Evolutionary conservation across 2,329 filamentous ascomycete genomes (phyloP), one percentile per base, ranked within the genome.

Genomic region (Podosphaera aphanis): DNA sequence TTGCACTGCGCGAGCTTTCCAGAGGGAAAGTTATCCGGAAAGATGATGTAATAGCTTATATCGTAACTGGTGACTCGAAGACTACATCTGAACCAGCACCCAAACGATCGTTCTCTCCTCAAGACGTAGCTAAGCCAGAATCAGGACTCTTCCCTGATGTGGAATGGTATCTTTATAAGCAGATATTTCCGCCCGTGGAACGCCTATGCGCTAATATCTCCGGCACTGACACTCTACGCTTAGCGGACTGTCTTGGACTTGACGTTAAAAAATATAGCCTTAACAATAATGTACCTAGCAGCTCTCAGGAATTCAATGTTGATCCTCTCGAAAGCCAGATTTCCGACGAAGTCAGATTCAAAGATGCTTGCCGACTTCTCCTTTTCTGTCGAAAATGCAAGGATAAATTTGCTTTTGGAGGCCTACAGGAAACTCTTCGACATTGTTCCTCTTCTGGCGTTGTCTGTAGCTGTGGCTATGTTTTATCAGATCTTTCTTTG

Each of bases 151-250:
- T 79, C 48, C 83, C 86, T 2, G 90, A 98, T 57, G 73, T 94
- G n/a, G 90, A 98, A 59, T 95, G 86, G 73, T 98, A 98, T 61
- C 74, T 98, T 35, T 80, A 84, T 66, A 98, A 98, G 67, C 90
- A 98, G 62, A 94, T 98, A 48, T 84, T 98, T 63, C 90, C 90
- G 10, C 90, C 90, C 0, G 90, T 98, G 21, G 90, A 98, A 65
- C 83, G 90, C 70, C 77, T 98, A 19, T 98, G 90, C 60, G 90
- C 88, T 49, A 93, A 93, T 49, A 94, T 98, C 56, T 74, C 75
- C 13, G 90, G 90, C 48, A 98, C 90, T 1, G 92, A 93, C 51
- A 81, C 88, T 6, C 75, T 83, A 1, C 78, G 86, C 52, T 71
- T 98, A 8, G 90, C 90, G 1, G 86, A 94, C 59, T 93, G 90